Evolutionary conservation across 2,329 filamentous ascomycete species (phyloP).

Genomic region (Fusarium drepaniforme): DNA sequence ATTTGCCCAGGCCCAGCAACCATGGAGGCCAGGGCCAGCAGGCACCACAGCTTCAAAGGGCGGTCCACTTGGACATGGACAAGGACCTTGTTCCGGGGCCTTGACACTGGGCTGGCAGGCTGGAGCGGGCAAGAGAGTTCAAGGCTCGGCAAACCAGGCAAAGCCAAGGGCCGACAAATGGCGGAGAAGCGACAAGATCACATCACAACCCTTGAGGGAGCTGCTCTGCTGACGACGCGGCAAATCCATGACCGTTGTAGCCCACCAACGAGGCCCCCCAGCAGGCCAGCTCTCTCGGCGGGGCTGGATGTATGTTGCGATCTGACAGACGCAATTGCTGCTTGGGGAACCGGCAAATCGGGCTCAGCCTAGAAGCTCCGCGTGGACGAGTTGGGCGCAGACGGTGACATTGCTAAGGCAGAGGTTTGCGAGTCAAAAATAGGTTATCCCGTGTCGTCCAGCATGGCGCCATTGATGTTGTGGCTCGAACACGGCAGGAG

Average conservation of each 20-base stretch:
- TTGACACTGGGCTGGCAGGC: conserved; percentile 5
- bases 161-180: conserved; percentile 26
- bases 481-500: conserved; percentile 24
- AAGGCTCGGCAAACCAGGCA: conserved; percentile 14
- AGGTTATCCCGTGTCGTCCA: conserved; percentile 5
- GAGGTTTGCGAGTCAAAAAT: conserved; percentile 20
- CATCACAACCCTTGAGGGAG: conserved; percentile 23
- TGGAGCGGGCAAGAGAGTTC: conserved; percentile 9
- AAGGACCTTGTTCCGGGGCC: conserved; percentile 25
- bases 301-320: conserved; percentile 25
- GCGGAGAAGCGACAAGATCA: conserved; percentile 34
- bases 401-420: conserved; percentile 21
- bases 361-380: conserved; percentile 28
- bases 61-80: conserved; percentile 21
- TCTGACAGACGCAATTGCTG: conserved; percentile 25
- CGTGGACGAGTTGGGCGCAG: conserved; percentile 26
- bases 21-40: conserved; percentile 23
- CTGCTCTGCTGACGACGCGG: conserved; percentile 23
- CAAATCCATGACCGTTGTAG: conserved; percentile 6
- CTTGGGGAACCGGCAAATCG: conserved; percentile 17
- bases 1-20: conserved; percentile 35
- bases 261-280: conserved; percentile 16
- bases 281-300: conserved; percentile 8
- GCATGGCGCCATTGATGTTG: conserved; percentile 32
- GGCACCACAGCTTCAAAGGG: conserved; percentile 36